Base-by-base conservation (phyloP, 805 yeast species). In the Hagleromyces aurorensis region DNA sequence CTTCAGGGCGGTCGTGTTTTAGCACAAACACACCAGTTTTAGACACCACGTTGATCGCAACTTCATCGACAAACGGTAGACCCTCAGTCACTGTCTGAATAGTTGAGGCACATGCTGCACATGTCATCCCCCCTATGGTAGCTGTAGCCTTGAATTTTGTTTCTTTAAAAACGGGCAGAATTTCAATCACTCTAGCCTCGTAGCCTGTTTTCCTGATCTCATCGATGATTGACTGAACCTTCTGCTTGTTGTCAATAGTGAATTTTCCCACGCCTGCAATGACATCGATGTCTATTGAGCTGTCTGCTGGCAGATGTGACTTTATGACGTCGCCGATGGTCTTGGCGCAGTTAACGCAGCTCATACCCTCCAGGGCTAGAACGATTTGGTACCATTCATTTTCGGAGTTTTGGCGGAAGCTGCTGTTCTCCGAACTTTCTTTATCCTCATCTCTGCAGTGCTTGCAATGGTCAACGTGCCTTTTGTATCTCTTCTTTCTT, bases 41-140 rank as follows among this genome's bases (percentile, higher is more conserved):
- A 11, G 75, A 67, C 10, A 81, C 69, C 1, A 70, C 62, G 36
- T 72, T 73, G 23, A 80, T 64, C 6, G 71, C 69, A 19, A 66
- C 62, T 11, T 69, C 72, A 12, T 65, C 52, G 3, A 80, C 69
- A 48, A 70, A 75, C 2, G 70, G 67, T 21, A 78, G 45, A 4
- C 61, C 66, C 19, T 49, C 49, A 15, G 61, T 71, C 18, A 70
- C 65, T 6, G 62, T 54, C 7, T 62, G 55, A 7, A 82, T 69
- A 0, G 87, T 61, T 22, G 64, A 64, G 1, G 73, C 73, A 52
- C 91, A 78, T 0, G 84, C 72, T 6, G 81, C 75, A 55, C 89
- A 81, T 0, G 85, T 73, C 52, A 80, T 78, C 3, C 87, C 89
- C 7, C 78, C 81, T 24, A 81, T 72, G 0, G 73, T 56, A 1